Evolutionary conservation across 2,329 filamentous ascomycete genomes (phyloP), one percentile per base, ranked within the genome.

Genomic region (Aspergillus neoniger): DNA sequence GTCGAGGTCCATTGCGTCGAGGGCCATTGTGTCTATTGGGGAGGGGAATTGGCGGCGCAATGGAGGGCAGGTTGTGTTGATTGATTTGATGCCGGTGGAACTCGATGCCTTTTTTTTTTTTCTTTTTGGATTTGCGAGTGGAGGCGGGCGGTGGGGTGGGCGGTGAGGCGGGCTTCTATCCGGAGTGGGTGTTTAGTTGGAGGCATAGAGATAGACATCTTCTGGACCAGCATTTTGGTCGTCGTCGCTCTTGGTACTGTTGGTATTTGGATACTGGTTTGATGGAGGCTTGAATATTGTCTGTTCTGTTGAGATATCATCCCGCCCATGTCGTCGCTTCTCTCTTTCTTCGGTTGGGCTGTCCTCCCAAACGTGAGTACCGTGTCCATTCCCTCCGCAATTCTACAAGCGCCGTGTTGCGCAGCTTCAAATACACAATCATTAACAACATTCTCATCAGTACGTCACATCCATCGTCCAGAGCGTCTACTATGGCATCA

Each of bases 401-500:
- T 36, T 36, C 12, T 10, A 17, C 14, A 44, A 44, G 17, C 41
- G 41, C 41, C 19, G 9, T 21, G 17, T 6, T 21, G 41, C 41
- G 41, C 41, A 44, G 17, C 6, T 14, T 2, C 9, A 14, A 12
- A 21, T 14, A 9, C n/a, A 21, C 39, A 44, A 0, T 44, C 12
- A 5, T 21, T 44, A 23, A 44, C 17, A 9, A 21, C 41, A 14
- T 6, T 44, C 41, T 7, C 39, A 43, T 36, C 53, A 96, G 91
- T 86, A 94, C 68, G 89, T 88, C 52, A 93, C 92, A 39, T 86
- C 86, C 64, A 91, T 89, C 80, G 75, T 90, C 5, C 94, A 98
- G 75, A 84, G 84, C 63, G 81, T 96, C 68, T 95, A 92, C 80
- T 99, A 98, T 80, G 84, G 88, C 70, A 79, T 98, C 67, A 91